These are phyloP conservation scores for Tremella yokohamensis DNA, from an alignment of 768 basidiomycete species.

Conservation along the genomic window DNA sequence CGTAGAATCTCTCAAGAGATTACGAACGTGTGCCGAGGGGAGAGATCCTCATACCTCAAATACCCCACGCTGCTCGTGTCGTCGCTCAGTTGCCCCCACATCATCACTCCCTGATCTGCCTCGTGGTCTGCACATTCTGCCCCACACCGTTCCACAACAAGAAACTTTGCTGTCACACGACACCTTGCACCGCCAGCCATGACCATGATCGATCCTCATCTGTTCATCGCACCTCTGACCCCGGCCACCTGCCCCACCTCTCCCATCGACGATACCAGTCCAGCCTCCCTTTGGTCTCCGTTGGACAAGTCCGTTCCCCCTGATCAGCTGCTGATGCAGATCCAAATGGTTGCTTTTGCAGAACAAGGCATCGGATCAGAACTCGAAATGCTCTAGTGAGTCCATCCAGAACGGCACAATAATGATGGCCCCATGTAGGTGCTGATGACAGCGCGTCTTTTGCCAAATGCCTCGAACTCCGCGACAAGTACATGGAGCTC, in stretches of 20 bases:
- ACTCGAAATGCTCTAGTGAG: conserved; percentile 51
- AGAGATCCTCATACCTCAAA: too few relatives aligned
- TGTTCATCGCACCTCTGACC: conserved; percentile 10
- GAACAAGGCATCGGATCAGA: conserved; percentile 50
- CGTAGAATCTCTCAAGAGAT: too few relatives aligned
- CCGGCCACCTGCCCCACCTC: neutral
- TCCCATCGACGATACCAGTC: conserved; percentile 1
- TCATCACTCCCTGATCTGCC: too few relatives aligned
- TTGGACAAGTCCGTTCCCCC: conserved; percentile 5
- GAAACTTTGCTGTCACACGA: too few relatives aligned
- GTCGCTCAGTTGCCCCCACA: too few relatives aligned
- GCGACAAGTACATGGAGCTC: conserved; percentile 88
- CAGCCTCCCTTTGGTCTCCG: conserved; percentile 7
- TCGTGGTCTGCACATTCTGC: too few relatives aligned
- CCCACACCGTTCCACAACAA: too few relatives aligned
- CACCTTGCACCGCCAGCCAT: too few relatives aligned
- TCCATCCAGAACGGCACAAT: neutral
- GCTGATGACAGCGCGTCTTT: conserved; percentile 56
- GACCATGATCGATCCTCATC: conserved; percentile 18
- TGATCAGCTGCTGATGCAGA: conserved; percentile 39
- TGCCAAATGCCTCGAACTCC: conserved; percentile 77
- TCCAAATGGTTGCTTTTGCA: conserved; percentile 46
- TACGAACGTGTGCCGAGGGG: too few relatives aligned
- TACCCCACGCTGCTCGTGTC: too few relatives aligned
- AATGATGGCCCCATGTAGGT: too few relatives aligned